Percentiles rank a stretch among this genome's conserved stretches.
phyloP scores from a whole-genome alignment of 2,329 filamentous ascomycete species.

The Bertia moriformis region DNA sequence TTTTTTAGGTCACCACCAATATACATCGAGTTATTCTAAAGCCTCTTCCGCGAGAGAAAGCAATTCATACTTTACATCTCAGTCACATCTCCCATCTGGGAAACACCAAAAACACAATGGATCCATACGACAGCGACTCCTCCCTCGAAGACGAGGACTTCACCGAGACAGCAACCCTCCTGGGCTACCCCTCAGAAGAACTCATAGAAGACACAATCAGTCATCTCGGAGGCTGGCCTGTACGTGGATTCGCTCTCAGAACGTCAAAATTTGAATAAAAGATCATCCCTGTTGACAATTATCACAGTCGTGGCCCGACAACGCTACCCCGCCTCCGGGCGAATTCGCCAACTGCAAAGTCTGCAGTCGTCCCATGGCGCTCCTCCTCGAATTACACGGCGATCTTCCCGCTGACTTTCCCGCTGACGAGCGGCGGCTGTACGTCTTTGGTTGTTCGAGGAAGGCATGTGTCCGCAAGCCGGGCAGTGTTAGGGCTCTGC shows the following conservation, averaged over 20 bases:
- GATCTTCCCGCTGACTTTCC: slow-evolving; percentile 44
- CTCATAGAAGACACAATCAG: slow-evolving; percentile 45
- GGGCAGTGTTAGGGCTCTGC: slow-evolving; percentile 41
- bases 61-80: too few species aligned
- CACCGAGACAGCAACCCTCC: neutral
- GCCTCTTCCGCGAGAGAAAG: too few species aligned
- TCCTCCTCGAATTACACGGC: slow-evolving; percentile 51
- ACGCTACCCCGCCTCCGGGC: slow-evolving; percentile 34
- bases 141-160: neutral
- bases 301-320: slow-evolving; percentile 43
- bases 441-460: slow-evolving; percentile 44
- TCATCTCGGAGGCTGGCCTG: slow-evolving; percentile 49
- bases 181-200: slow-evolving; percentile 17
- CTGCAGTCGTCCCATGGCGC: slow-evolving; percentile 43
- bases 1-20: too few species aligned
- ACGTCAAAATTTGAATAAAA: too few species aligned
- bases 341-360: slow-evolving; percentile 50
- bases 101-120: too few species aligned
- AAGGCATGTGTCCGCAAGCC: slow-evolving; percentile 47
- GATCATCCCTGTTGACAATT: too few species aligned
- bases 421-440: slow-evolving; percentile 47
- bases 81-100: too few species aligned
- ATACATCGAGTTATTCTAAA: too few species aligned
- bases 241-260: slow-evolving; percentile 18
- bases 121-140: neutral